These are phyloP conservation scores for Trichosanthes truncata DNA, from an alignment of 306 rosid species.

Conservation along the genomic window DNA sequence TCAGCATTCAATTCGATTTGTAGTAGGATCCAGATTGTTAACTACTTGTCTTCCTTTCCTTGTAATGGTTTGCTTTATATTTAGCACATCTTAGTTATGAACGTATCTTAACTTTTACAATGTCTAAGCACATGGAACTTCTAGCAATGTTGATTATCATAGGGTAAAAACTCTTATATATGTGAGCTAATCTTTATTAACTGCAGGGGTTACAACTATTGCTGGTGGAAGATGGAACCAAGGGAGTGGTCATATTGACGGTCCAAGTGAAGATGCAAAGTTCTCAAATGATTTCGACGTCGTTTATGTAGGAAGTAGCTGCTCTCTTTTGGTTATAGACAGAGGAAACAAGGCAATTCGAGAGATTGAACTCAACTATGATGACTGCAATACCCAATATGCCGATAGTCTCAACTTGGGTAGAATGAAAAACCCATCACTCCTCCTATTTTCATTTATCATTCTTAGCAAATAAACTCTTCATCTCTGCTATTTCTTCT, in stretches of 20 bases:
- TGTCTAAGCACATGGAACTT: background rate
- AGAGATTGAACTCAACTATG: conserved; percentile 79
- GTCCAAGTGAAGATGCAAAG: conserved; percentile 95
- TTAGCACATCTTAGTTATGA: background rate
- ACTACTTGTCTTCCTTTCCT: background rate
- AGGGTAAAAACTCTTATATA: background rate
- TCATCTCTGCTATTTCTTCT: conserved; percentile 9
- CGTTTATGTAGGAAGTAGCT: conserved; percentile 59
- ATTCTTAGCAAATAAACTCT: background rate
- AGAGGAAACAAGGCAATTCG: conserved; percentile 91
- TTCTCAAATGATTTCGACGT: conserved; percentile 87
- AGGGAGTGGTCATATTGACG: conserved; percentile 86
- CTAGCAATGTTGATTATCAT: too few relatives aligned
- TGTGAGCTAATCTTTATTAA: background rate
- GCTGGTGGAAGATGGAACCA: conserved; percentile 93
- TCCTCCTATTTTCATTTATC: background rate
- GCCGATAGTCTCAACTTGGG: conserved; percentile 64
- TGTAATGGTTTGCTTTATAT: background rate
- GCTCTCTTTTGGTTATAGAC: conserved; percentile 88
- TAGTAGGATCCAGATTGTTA: background rate
- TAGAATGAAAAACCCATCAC: conserved; percentile 15
- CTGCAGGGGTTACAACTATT: conserved; percentile 84
- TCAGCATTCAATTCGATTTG: background rate
- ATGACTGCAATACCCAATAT: conserved; percentile 48
- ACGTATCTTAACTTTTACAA: background rate